Conservation (phyloP, 768 basidiomycete genomes). For the Termitomyces sp. region DNA sequence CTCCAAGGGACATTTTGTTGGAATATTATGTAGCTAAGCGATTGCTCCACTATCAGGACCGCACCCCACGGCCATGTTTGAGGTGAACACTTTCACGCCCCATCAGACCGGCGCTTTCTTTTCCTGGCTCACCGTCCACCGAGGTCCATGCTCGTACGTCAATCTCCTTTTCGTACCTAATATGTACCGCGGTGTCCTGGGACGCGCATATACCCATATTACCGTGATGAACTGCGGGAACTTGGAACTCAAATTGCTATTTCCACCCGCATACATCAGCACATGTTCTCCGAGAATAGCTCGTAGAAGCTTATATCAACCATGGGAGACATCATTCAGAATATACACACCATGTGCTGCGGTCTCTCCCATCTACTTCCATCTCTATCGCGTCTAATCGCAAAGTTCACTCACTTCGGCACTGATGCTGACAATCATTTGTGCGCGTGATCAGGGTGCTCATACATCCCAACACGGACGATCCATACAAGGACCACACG, state of each 20-base stretch:
- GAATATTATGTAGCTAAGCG: background rate
- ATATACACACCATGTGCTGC: background rate
- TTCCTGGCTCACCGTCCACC: slow-evolving; percentile 63
- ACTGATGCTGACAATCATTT: slow-evolving; percentile 6
- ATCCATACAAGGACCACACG: slow-evolving; percentile 57
- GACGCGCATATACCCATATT: background rate
- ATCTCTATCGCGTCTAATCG: background rate
- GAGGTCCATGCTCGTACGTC: slow-evolving; percentile 70
- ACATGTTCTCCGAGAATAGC: slow-evolving; percentile 3
- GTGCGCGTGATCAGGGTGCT: slow-evolving; percentile 46
- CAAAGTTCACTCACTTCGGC: background rate
- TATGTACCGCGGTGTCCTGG: background rate
- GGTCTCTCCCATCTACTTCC: background rate
- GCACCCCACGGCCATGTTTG: slow-evolving; percentile 72
- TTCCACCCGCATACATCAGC: background rate
- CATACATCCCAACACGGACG: slow-evolving; percentile 68
- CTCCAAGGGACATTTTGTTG: background rate
- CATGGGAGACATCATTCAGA: background rate
- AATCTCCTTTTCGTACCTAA: background rate
- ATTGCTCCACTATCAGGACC: slow-evolving; percentile 39
- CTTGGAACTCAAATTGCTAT: background rate
- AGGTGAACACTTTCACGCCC: slow-evolving; percentile 65
- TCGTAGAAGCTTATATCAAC: background rate
- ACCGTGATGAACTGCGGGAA: background rate
- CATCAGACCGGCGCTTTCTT: slow-evolving; percentile 71